Conservation (phyloP, 345 rosid species). For the Hibiscus tridactylites region DNA sequence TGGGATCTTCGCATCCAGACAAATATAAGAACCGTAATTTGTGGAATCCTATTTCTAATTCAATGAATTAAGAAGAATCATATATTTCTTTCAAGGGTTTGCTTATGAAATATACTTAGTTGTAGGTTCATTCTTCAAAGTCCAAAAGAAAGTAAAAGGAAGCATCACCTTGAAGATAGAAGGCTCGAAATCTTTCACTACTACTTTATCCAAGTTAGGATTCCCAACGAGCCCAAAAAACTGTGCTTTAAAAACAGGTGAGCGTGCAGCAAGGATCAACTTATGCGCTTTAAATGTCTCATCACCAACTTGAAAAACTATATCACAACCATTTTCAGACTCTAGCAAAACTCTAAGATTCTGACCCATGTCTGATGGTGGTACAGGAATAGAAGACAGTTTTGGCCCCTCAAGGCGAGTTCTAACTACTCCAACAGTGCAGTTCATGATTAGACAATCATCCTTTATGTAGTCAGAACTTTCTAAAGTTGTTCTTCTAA, state of each 20-base stretch:
- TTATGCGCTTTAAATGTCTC: slow-evolving; percentile 78
- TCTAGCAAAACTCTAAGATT: slow-evolving; percentile 61
- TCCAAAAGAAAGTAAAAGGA: background rate
- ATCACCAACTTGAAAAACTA: slow-evolving; percentile 63
- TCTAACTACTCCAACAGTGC: slow-evolving; percentile 89
- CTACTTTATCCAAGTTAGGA: slow-evolving; percentile 38
- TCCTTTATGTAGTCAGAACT: slow-evolving; percentile 70
- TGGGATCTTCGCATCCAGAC: background rate
- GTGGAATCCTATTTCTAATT: background rate
- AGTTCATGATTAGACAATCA: slow-evolving; percentile 66
- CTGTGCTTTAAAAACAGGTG: slow-evolving; percentile 88
- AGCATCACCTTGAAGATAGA: slow-evolving; percentile 72
- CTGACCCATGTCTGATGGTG: slow-evolving; percentile 69
- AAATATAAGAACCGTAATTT: background rate
- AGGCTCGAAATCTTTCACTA: slow-evolving; percentile 68
- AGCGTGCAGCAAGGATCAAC: slow-evolving; percentile 78
- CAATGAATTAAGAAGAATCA: background rate
- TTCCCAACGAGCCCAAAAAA: slow-evolving; percentile 83
- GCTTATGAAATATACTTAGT: background rate
- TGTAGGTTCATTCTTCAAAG: slow-evolving; percentile 1
- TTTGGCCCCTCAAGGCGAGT: slow-evolving; percentile 62
- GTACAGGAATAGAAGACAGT: slow-evolving; percentile 43
- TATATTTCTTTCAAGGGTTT: background rate
- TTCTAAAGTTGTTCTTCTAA: slow-evolving; percentile 58
- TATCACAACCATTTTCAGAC: slow-evolving; percentile 65